Percentiles rank a stretch among this genome's conserved stretches.
Evolutionary conservation across 2,329 filamentous ascomycete genomes (phyloP).

Genomic region (Malbranchea cinnamomea): DNA sequence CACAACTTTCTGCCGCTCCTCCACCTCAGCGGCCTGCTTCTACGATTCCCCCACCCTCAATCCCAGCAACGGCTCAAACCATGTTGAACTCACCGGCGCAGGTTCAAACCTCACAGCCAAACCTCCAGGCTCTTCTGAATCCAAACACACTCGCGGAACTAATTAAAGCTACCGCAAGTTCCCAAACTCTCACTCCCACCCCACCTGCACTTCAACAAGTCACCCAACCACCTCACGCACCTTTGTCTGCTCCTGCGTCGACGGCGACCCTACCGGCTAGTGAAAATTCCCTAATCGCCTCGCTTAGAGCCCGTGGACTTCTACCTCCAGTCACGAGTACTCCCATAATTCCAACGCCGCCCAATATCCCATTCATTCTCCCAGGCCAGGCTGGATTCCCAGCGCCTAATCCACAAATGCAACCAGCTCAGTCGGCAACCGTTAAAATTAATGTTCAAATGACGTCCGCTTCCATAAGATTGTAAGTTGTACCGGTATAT

Average conservation of each 20-base stretch:
- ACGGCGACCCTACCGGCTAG: constrained; percentile 30
- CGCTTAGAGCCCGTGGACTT: constrained; percentile 53
- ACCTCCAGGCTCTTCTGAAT: constrained; percentile 22
- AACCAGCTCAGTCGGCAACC: constrained; percentile 17
- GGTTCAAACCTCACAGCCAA: constrained; percentile 15
- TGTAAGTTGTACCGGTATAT: constrained; percentile 36
- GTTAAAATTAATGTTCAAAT: constrained; percentile 34
- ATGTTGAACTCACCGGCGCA: constrained; percentile 5
- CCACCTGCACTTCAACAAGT: constrained; percentile 34
- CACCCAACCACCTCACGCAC: constrained; percentile 39
- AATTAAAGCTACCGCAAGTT: constrained; percentile 28
- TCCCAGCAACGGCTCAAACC: constrained; percentile 4
- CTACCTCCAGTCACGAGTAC: constrained; percentile 36
- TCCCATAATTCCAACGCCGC: constrained; percentile 25
- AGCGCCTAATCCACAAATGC: constrained; percentile 21
- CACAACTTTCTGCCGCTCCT: constrained; percentile 39
- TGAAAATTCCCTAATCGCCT: constrained; percentile 49
- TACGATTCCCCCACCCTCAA: constrained; percentile 9
- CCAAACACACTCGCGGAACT: constrained; percentile 30
- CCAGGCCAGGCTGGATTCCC: constrained; percentile 23
- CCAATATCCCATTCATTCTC: constrained; percentile 28
- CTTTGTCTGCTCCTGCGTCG: constrained; percentile 40
- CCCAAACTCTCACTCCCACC: constrained; percentile 26
- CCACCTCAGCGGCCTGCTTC: constrained; percentile 13
- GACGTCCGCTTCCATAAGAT: constrained; percentile 55